Evolutionary conservation across 2,329 filamentous ascomycete genomes (phyloP).

Genomic region (Alternaria panax): DNA sequence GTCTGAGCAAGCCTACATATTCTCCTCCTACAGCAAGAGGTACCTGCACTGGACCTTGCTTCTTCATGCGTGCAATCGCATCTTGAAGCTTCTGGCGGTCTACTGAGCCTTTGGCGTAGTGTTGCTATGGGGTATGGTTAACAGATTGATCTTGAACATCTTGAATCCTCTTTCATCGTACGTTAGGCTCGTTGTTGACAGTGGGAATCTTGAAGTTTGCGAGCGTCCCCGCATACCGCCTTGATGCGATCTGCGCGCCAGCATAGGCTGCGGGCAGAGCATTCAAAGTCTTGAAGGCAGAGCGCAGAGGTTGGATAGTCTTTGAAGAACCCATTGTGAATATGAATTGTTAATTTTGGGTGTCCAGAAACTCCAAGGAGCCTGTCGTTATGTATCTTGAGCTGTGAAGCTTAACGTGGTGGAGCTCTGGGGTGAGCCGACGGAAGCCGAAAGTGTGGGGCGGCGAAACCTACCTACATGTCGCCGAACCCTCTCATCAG

Average conservation of each 20-base stretch:
- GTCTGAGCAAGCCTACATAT: constrained; percentile 61
- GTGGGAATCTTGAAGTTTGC: constrained; percentile 88
- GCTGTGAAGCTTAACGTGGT: constrained; percentile 25
- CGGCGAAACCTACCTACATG: constrained; percentile 15
- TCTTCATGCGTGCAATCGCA: constrained; percentile 74
- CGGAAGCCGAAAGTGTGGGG: constrained; percentile 35
- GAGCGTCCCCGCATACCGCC: constrained; percentile 63
- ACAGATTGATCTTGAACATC: neutral
- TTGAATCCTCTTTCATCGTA: constrained; percentile 56
- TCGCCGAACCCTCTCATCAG: constrained; percentile 14
- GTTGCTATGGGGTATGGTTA: constrained; percentile 68
- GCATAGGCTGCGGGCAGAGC: constrained; percentile 31
- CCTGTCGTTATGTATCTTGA: constrained; percentile 33
- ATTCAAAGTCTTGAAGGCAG: constrained; percentile 38
- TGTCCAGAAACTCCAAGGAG: neutral
- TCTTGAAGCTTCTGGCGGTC: constrained; percentile 79
- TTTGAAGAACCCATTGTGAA: constrained; percentile 45
- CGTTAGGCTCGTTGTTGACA: constrained; percentile 94
- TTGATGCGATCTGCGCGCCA: constrained; percentile 34
- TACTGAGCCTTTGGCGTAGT: constrained; percentile 83
- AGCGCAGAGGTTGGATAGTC: constrained; percentile 39
- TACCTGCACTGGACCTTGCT: constrained; percentile 75
- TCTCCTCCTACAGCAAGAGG: constrained; percentile 86
- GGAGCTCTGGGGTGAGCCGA: constrained; percentile 30
- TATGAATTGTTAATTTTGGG: neutral